Evolutionary conservation across 1,284 basidiomycete species (phyloP).

Genomic region (Pseudomicrostroma phylloplanum): DNA sequence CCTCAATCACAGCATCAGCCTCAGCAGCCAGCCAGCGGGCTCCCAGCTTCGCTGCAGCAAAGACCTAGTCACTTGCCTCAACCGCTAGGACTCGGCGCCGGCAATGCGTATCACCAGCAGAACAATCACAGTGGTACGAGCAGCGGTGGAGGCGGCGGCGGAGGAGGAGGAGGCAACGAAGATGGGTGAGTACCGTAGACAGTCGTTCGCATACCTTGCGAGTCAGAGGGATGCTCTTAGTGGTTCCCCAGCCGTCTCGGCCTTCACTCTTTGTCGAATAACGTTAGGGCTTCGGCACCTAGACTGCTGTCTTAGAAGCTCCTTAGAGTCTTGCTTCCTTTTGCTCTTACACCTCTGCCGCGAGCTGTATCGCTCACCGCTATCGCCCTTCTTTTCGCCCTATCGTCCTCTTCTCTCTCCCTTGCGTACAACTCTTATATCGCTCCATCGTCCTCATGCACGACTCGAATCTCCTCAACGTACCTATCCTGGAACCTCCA

Average conservation of each 20-base stretch:
- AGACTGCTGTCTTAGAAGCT: background rate
- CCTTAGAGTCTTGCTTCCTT: background rate
- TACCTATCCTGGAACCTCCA: background rate
- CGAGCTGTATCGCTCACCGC: too few species aligned
- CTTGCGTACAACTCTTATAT: constrained; percentile 23
- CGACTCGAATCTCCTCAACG: constrained; percentile 27
- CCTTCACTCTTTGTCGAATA: background rate
- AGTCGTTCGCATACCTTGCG: too few species aligned
- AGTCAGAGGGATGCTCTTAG: too few species aligned
- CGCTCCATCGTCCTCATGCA: constrained; percentile 52
- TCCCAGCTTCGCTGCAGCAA: background rate
- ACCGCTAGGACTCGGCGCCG: background rate
- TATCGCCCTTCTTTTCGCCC: too few species aligned
- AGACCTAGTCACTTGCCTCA: background rate
- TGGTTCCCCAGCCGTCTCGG: background rate
- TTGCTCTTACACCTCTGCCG: background rate
- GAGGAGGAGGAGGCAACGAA: background rate
- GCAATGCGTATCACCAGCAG: background rate
- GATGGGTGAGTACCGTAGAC: background rate
- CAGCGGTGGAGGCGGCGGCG: background rate
- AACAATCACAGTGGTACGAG: too few species aligned
- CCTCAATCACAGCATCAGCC: constrained; percentile 2
- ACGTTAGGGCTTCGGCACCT: background rate
- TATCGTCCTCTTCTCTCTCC: background rate
- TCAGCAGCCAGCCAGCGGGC: constrained; percentile 2